Conservation (phyloP, 768 basidiomycete species). For the Collybia sp. region DNA sequence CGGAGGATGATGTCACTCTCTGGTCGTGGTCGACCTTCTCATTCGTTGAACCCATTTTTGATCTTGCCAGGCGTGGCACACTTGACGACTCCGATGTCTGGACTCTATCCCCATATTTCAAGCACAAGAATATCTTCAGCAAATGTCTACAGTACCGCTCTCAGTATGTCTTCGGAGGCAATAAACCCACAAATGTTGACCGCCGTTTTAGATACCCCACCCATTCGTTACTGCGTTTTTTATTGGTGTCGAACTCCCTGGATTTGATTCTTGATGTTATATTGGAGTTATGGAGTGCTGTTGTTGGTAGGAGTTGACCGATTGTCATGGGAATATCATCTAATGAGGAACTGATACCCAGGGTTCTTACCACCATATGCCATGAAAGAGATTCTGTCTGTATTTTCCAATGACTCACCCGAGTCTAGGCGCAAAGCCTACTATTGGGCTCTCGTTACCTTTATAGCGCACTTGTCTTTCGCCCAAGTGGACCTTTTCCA, state of each 20-base stretch:
- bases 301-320: conserved; percentile 33
- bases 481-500: conserved; percentile 62
- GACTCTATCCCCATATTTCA: conserved; percentile 63
- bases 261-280: conserved; percentile 58
- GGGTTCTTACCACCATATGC: conserved; percentile 68
- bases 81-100: conserved; percentile 52
- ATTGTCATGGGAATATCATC: neutral
- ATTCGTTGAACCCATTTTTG: conserved; percentile 59
- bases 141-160: conserved; percentile 54
- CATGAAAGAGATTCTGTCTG: conserved; percentile 52
- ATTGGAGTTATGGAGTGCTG: conserved; percentile 57
- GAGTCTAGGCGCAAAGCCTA: conserved; percentile 43
- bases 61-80: conserved; percentile 45
- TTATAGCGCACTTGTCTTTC: conserved; percentile 61
- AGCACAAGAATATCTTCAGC: conserved; percentile 60
- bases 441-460: conserved; percentile 55
- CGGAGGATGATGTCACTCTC: conserved; percentile 60
- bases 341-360: conserved; percentile 15
- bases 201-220: conserved; percentile 36
- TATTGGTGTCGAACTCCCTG: conserved; percentile 62
- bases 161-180: conserved; percentile 20
- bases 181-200: too few species aligned
- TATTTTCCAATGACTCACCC: conserved; percentile 37
- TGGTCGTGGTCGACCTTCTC: conserved; percentile 66
- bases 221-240: conserved; percentile 56